Conservation (phyloP, 345 rosid species). For the Pugionium dolabratum region DNA sequence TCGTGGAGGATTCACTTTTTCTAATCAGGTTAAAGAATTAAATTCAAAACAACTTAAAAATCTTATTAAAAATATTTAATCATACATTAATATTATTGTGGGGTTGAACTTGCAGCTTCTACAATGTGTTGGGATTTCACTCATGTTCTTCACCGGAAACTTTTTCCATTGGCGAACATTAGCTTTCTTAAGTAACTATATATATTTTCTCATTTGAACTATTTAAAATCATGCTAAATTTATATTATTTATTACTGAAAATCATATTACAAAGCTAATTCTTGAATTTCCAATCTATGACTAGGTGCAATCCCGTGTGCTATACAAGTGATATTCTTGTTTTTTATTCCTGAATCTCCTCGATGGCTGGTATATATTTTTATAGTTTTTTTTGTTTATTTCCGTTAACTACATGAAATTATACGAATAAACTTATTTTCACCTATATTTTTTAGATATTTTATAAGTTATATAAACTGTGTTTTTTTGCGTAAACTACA, state of each 20-base stretch:
- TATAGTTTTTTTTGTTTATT: too few relatives aligned
- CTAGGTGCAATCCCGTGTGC: conserved; percentile 45
- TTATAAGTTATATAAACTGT: too few relatives aligned
- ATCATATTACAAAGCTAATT: not conserved
- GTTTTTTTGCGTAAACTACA: too few relatives aligned
- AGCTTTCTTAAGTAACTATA: conserved; percentile 45
- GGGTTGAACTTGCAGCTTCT: conserved; percentile 42
- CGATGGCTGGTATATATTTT: conserved; percentile 51
- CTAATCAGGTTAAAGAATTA: conserved; percentile 32
- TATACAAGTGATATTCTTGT: conserved; percentile 43
- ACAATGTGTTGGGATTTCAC: conserved; percentile 42
- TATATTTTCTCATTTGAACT: not conserved
- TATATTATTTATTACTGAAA: not conserved
- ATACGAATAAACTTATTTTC: too few relatives aligned
- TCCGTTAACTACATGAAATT: too few relatives aligned
- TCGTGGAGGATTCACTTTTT: conserved; percentile 44
- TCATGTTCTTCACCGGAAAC: conserved; percentile 47
- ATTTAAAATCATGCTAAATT: not conserved
- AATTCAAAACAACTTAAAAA: too few relatives aligned
- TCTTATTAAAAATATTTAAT: too few relatives aligned
- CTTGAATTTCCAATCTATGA: not conserved
- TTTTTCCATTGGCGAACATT: conserved; percentile 51
- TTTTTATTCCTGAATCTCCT: conserved; percentile 60
- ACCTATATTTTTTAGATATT: too few relatives aligned
- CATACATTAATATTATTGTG: not conserved